Conservation (phyloP, 257 asterid genomes). For the Scutellaria barbata region DNA sequence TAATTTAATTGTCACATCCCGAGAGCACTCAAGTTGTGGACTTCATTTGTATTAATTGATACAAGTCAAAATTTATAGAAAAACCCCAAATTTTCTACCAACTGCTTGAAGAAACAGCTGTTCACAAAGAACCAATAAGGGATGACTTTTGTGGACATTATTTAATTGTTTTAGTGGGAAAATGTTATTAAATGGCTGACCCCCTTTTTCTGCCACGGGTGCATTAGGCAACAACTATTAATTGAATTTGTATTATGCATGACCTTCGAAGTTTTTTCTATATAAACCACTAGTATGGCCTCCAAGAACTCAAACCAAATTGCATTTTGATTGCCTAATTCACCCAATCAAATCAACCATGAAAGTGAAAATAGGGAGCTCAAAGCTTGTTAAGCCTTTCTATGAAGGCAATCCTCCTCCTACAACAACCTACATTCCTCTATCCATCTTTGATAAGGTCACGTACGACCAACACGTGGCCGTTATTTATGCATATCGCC, state of each 20-base stretch:
- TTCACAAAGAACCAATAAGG: constrained; percentile 27
- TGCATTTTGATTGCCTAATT: background rate
- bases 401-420: constrained; percentile 60
- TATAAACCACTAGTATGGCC: constrained; percentile 40
- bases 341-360: constrained; percentile 35
- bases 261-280: background rate
- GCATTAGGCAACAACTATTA: background rate
- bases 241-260: no score
- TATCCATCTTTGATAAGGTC: constrained; percentile 73
- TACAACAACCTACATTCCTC: constrained; percentile 41
- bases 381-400: constrained; percentile 68
- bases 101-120: constrained; percentile 23
- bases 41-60: background rate
- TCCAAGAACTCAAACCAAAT: constrained; percentile 34
- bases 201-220: no score
- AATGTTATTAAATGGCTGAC: background rate
- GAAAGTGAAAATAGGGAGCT: constrained; percentile 61
- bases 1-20: constrained; percentile 29
- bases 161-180: background rate
- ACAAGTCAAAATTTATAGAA: background rate
- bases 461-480: constrained; percentile 76
- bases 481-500: constrained; percentile 71
- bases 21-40: background rate
- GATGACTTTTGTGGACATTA: constrained; percentile 27
- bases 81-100: constrained; percentile 32